Evolutionary conservation across 805 yeast genomes (phyloP), one percentile per base, ranked within the genome.

Genomic region (Wickerhamiella allomyrinae): DNA sequence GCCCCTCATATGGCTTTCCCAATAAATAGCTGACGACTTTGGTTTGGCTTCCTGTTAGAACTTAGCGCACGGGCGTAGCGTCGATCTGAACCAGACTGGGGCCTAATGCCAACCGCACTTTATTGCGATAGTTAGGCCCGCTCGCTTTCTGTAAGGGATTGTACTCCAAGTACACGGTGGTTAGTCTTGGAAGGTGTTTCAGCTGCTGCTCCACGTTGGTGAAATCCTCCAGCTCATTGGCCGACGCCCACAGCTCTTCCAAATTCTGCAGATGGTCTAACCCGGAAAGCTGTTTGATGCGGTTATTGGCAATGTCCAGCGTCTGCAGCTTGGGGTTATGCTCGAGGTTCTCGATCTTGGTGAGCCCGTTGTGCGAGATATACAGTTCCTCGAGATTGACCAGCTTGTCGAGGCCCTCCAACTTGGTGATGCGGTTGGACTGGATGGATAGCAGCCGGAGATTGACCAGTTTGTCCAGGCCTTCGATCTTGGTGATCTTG

Each of bases 231-330:
- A 91, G 59, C 52, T 72, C 60, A 59, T 89, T 91, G 54, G 74
- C 73, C 0, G 95, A 81, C 20, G 93, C 85, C 98, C 99, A 91
- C 41, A 91, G 66, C 60, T 91, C 99, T 7, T 95, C 86, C 44
- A 91, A 67, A n/a, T 77, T 55, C 1, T 50, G 58, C 44, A 91
- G 68, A 51, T 81, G 91, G 1, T 66, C 61, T 41, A 91, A 50
- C 49, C 79, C 77, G 44, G 74, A 77, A 34, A 91, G 61, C 40
- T 71, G 69, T 3, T 68, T 51, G 31, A 91, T 68, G 44, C 66
- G 66, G 58, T 91, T 91, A 2, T 82, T 73, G 0, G 96, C 79
- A 17, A 91, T 70, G 57, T 91, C 99, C 45, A 91, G 59, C 0
- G 81, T 80, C 8, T 69, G 72, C 41, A 91, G 67, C 39, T 82